Conservation (phyloP, 306 rosid genomes). For the Gynostemma pentaphyllum region DNA sequence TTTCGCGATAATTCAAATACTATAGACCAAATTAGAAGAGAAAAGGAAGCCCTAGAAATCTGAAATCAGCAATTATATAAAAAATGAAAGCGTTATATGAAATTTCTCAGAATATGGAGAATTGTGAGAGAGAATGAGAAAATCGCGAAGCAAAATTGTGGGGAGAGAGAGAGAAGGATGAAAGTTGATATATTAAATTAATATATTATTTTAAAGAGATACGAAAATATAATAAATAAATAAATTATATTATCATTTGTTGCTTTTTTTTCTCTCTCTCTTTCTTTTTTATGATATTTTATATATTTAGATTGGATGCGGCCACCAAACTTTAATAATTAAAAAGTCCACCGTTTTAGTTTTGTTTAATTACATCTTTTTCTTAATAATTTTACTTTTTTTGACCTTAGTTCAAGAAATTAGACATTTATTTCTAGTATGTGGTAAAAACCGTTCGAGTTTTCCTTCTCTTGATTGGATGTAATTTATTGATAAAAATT, state of each 20-base stretch:
- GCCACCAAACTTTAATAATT: conserved; percentile 1
- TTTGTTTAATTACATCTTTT: background rate
- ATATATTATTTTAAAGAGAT: conserved; percentile 6
- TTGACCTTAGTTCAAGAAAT: no score
- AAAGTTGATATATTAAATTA: conserved; percentile 27
- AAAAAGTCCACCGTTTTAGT: no score
- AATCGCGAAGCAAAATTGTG: conserved; percentile 36
- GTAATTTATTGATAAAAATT: no score
- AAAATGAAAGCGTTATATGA: conserved; percentile 28
- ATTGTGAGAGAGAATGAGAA: conserved; percentile 34
- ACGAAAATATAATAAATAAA: conserved; percentile 7
- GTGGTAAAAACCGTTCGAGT: no score
- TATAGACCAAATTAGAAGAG: background rate
- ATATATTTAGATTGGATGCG: no score
- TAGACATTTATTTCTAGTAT: no score
- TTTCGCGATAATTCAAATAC: conserved; percentile 18
- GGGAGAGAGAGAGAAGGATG: conserved; percentile 20
- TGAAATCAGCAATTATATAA: conserved; percentile 29
- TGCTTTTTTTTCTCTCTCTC: background rate
- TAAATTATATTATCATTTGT: conserved; percentile 6
- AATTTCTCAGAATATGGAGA: conserved; percentile 30
- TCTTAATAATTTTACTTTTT: background rate
- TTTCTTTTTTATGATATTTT: no score
- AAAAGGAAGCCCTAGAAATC: conserved; percentile 23
- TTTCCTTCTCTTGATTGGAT: no score